phyloP scores from a whole-genome alignment of 192 early-diverging fungal species.

The Neocallimastix lanati region DNA sequence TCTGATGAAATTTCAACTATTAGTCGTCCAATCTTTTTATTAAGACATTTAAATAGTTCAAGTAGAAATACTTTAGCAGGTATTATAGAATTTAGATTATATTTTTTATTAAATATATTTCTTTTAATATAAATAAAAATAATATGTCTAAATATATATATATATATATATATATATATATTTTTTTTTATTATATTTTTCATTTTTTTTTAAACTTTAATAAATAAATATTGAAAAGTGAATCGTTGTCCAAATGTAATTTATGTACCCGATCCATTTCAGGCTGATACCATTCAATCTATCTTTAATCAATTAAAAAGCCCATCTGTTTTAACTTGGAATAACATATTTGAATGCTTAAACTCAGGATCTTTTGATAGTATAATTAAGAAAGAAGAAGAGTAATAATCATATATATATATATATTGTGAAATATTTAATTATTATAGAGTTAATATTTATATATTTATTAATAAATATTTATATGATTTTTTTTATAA shows the following conservation, averaged over 20 bases:
- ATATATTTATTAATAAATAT: too few species aligned
- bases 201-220: too few species aligned
- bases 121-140: too few species aligned
- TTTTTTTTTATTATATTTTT: too few species aligned
- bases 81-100: neutral
- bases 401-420: neutral
- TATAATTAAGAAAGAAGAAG: neutral
- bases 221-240: too few species aligned
- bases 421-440: too few species aligned
- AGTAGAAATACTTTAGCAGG: neutral
- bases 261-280: neutral
- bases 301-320: neutral
- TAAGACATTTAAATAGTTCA: neutral
- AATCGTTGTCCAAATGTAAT: neutral
- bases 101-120: too few species aligned
- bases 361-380: neutral
- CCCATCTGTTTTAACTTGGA: neutral
- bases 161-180: neutral
- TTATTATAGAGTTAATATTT: too few species aligned
- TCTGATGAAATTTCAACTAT: neutral
- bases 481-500: too few species aligned
- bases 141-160: too few species aligned
- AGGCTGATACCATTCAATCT: neutral
- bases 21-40: neutral
- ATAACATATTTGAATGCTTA: neutral